phyloP scores from a whole-genome alignment of 768 basidiomycete genomes.

The Hortiboletus campestris region DNA sequence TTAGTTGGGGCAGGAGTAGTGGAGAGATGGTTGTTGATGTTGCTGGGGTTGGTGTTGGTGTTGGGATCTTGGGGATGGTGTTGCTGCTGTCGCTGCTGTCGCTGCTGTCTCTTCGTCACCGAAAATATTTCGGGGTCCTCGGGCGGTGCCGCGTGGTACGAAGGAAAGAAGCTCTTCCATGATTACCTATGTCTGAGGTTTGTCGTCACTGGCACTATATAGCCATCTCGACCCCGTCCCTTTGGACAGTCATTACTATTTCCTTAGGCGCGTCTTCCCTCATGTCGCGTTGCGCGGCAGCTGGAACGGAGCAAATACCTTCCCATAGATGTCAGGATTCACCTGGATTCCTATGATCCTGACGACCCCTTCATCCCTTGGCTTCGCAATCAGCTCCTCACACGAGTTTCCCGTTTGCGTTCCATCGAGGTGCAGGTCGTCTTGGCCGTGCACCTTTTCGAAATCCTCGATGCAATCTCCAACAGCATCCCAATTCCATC shows the following conservation, averaged over 20 bases:
- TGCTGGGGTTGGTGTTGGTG: too few species aligned
- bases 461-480: background rate
- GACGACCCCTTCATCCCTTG: too few species aligned
- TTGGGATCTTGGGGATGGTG: too few species aligned
- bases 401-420: background rate
- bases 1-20: too few species aligned
- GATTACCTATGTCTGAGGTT: background rate
- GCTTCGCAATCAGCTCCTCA: background rate
- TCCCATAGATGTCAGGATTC: background rate
- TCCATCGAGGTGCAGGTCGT: background rate
- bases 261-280: fast-evolving
- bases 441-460: fast-evolving
- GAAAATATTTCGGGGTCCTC: too few species aligned
- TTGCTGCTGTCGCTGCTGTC: too few species aligned
- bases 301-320: background rate
- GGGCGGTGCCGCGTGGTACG: too few species aligned
- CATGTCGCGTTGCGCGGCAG: background rate
- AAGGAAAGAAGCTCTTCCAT: too few species aligned
- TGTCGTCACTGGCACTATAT: background rate
- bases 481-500: background rate
- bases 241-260: background rate
- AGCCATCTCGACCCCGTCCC: background rate
- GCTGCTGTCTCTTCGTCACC: too few species aligned
- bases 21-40: too few species aligned
- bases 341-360: background rate